Evolutionary conservation across 1,284 basidiomycete genomes (phyloP).

Genomic region (Tetrapyrgos nigripes): DNA sequence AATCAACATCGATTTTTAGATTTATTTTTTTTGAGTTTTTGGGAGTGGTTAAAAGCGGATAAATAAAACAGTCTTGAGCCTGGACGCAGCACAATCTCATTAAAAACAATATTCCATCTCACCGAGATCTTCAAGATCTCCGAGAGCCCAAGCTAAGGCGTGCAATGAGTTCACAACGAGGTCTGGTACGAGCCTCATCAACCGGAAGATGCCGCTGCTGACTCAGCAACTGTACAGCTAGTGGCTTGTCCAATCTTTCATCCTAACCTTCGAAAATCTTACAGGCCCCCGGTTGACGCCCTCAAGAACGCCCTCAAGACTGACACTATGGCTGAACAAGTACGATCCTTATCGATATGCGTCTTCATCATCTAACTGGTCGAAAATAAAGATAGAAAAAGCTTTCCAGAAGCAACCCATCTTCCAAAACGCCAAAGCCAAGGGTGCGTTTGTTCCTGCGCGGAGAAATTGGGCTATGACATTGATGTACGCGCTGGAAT

Average conservation of each 20-base stretch:
- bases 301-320: constrained; percentile 50
- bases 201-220: constrained; percentile 40
- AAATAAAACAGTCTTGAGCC: no score
- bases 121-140: no score
- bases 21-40: no score
- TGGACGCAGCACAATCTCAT: no score
- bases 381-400: constrained; percentile 77
- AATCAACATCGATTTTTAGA: no score
- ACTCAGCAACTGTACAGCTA: constrained; percentile 55
- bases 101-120: no score
- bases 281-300: constrained; percentile 30
- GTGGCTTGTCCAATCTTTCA: constrained; percentile 48
- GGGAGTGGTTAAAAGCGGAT: no score
- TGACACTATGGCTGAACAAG: constrained; percentile 71
- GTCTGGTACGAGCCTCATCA: no score
- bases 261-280: constrained; percentile 41
- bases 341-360: constrained; percentile 34
- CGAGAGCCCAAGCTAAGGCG: no score
- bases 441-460: constrained; percentile 64
- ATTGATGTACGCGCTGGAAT: not conserved
- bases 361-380: not conserved
- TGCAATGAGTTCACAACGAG: no score
- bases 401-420: constrained; percentile 97
- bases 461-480: not conserved
- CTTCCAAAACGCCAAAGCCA: constrained; percentile 97